phyloP scores from a whole-genome alignment of 2,329 filamentous ascomycete genomes.

The Cladosporium velox region DNA sequence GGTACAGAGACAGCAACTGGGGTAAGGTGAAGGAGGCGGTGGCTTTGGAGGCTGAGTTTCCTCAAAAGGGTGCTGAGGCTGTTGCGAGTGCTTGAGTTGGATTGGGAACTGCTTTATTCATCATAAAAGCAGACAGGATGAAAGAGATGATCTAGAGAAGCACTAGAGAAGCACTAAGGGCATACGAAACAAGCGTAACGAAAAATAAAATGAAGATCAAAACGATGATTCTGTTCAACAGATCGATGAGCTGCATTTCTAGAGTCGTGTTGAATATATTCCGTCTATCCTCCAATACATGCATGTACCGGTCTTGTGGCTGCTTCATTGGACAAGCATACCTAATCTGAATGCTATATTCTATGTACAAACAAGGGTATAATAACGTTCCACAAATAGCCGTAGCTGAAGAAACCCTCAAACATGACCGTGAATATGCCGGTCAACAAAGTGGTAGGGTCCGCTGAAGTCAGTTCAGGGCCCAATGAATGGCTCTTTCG shows the following conservation, averaged over 20 bases:
- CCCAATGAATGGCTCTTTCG: not conserved
- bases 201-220: not conserved
- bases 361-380: not conserved
- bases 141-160: not conserved
- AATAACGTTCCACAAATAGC: too few relatives aligned
- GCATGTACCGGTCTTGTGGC: not conserved
- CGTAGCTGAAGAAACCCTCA: not conserved
- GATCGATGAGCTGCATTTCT: not conserved
- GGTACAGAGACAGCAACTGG: slow-evolving; percentile 35
- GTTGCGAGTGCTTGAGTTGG: too few relatives aligned
- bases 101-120: not conserved
- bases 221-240: not conserved
- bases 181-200: not conserved
- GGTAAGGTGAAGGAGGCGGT: slow-evolving; percentile 28
- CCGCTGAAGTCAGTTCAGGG: not conserved
- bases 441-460: not conserved
- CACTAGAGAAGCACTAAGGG: not conserved
- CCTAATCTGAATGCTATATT: too few relatives aligned
- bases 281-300: too few relatives aligned
- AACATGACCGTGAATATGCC: too few relatives aligned
- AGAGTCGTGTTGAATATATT: not conserved
- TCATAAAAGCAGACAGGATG: not conserved
- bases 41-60: not conserved
- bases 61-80: not conserved
- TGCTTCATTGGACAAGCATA: too few relatives aligned